Evolutionary conservation across 192 early-diverging fungal species (phyloP).

Genomic region (Backusella psychrophila): DNA sequence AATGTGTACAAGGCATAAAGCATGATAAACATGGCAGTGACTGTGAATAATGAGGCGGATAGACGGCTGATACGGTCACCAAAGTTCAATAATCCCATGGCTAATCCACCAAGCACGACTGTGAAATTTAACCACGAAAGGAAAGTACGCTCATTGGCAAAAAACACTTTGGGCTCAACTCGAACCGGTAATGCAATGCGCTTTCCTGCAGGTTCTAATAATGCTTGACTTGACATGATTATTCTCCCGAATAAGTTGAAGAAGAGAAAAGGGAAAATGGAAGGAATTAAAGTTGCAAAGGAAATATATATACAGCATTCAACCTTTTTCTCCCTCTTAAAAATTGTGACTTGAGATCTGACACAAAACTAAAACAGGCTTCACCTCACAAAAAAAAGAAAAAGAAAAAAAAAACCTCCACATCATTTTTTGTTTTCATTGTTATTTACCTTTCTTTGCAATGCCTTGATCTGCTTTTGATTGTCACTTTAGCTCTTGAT

Average conservation of each 20-base stretch:
- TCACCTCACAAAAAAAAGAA: background rate
- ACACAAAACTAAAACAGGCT: background rate
- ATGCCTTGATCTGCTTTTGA: too few species aligned
- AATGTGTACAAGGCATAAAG: constrained; percentile 73
- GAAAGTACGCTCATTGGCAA: constrained; percentile 93
- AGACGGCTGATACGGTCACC: constrained; percentile 60
- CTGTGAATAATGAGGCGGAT: constrained; percentile 53
- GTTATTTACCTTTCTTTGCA: too few species aligned
- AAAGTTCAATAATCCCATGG: constrained; percentile 78
- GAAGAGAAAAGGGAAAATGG: background rate
- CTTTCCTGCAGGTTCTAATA: constrained; percentile 36
- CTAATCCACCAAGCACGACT: constrained; percentile 71
- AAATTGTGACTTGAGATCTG: background rate
- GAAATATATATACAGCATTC: background rate
- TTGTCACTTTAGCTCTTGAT: too few species aligned
- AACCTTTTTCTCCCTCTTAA: background rate
- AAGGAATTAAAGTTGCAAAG: background rate
- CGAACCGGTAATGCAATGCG: constrained; percentile 73
- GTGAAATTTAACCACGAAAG: constrained; percentile 87
- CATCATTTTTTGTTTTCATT: too few species aligned
- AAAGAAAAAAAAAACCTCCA: background rate
- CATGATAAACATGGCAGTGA: constrained; percentile 69
- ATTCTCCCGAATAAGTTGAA: too few species aligned
- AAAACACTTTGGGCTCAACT: constrained; percentile 89
- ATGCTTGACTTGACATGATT: constrained; percentile 3